Conservation (phyloP, 805 yeast genomes). For the Pichia manshurica region DNA sequence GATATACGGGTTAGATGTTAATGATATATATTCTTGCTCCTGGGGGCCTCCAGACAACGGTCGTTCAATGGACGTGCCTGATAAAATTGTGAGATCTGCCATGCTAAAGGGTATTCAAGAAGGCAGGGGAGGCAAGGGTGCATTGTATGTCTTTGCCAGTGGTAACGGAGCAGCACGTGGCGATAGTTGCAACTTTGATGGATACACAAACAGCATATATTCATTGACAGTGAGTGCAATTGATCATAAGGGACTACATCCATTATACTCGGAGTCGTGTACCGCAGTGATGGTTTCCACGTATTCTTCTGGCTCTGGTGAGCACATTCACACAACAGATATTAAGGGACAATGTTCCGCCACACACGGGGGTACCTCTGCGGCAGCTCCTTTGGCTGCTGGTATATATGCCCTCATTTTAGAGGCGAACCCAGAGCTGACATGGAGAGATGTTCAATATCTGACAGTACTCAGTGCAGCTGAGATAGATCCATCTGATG, state of each 20-base stretch:
- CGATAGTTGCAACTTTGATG: slow-evolving; percentile 95
- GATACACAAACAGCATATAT: slow-evolving; percentile 92
- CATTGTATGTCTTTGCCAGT: slow-evolving; percentile 89
- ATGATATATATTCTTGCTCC: slow-evolving; percentile 93
- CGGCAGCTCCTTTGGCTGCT: slow-evolving; percentile 98
- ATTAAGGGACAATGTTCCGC: slow-evolving; percentile 62
- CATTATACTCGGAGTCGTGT: slow-evolving; percentile 86
- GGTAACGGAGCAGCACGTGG: slow-evolving; percentile 85
- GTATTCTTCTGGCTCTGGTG: slow-evolving; percentile 86
- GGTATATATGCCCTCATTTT: slow-evolving; percentile 85
- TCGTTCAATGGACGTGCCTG: slow-evolving; percentile 77
- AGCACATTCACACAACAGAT: slow-evolving; percentile 85
- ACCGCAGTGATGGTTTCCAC: slow-evolving; percentile 93
- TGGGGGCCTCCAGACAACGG: slow-evolving; percentile 99
- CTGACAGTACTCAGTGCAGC: slow-evolving; percentile 66
- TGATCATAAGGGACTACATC: slow-evolving; percentile 81
- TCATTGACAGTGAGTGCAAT: slow-evolving; percentile 94
- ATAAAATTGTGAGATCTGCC: slow-evolving; percentile 69
- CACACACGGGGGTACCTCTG: slow-evolving; percentile 93
- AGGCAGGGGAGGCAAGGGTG: slow-evolving; percentile 78
- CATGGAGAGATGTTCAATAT: slow-evolving; percentile 96
- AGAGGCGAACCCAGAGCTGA: slow-evolving; percentile 75
- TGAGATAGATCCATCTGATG: slow-evolving; percentile 61
- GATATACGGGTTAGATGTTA: slow-evolving; percentile 70
- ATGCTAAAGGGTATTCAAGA: slow-evolving; percentile 76